Base-by-base conservation (phyloP, 352 stramenopile genomes). In the Phytophthora fragariaefolia region DNA sequence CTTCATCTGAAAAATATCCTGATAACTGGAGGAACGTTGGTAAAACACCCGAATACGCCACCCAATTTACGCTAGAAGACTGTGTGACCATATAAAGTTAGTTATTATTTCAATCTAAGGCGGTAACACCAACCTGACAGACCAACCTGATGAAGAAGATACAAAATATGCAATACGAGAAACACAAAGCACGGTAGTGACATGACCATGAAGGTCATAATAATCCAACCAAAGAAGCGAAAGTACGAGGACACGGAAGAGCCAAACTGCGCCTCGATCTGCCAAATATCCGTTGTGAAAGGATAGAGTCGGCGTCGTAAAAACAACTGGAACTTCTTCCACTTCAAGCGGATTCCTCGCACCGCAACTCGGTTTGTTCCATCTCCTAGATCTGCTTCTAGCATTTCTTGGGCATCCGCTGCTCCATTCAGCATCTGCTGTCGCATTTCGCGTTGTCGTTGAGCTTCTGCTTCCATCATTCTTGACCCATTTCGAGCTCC, bases 211-310 rank as follows among this genome's bases (percentile, higher is more conserved):
- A 90, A 92, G 43, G 82, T 91, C 62, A 83, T 76, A 50, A 93
- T 88, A 53, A 95, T 87, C 85, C 85, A 95, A 4, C 76, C 69
- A 24, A 87, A 90, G 63, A 95, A 94, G 1, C 77, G 69, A 47
- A 94, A 95, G 48, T 95, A 95, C 15, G 87, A 86, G 15, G 84
- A 83, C 17, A 95, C 87, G 2, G 83, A 92, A 23, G 74, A 87
- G 12, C 87, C 87, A 45, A 93, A 95, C 3, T 85, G 85, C n/a
- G 85, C 85, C 40, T 95, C 84, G 40, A 94, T 89, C 60, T 89
- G 83, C 8, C 80, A 73, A 43, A 95, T 75, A 40, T 94, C 87
- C 10, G 60, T 80, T 3, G 71, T 74, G 42, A 94, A 87, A 15
- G 84, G 85, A 34, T 80, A 77, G 22, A 92, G 38, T 0, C 54